Evolutionary conservation across 2,329 filamentous ascomycete genomes (phyloP).

Genomic region (Fusarium stilboides): DNA sequence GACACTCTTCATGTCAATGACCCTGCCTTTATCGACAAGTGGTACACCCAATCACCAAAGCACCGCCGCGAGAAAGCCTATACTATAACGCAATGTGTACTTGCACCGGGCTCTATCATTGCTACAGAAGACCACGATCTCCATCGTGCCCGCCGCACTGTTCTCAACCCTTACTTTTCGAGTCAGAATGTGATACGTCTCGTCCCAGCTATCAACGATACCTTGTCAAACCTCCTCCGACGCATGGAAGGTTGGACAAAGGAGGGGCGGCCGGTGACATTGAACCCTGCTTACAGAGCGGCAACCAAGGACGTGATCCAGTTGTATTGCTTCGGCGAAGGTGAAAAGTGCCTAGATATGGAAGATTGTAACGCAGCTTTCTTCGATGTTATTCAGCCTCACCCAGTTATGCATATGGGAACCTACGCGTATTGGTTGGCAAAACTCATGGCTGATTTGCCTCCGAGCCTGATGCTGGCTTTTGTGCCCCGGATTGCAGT

Average conservation of each 20-base stretch:
- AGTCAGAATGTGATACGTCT: slow-evolving; percentile 35
- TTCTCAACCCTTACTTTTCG: slow-evolving; percentile 48
- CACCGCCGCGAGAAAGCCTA: slow-evolving; percentile 24
- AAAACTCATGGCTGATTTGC: slow-evolving; percentile 35
- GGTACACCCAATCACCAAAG: slow-evolving; percentile 37
- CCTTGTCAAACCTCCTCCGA: slow-evolving; percentile 9
- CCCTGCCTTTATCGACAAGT: slow-evolving; percentile 44
- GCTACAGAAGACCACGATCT: slow-evolving; percentile 46
- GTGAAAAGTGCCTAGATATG: slow-evolving; percentile 49
- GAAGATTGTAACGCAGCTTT: slow-evolving; percentile 50
- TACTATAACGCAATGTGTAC: slow-evolving; percentile 22
- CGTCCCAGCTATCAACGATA: slow-evolving; percentile 29
- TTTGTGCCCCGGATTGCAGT: slow-evolving; percentile 31
- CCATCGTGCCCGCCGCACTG: slow-evolving; percentile 40
- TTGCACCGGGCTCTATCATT: slow-evolving; percentile 23
- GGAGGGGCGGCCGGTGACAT: background rate
- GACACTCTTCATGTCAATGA: slow-evolving; percentile 50
- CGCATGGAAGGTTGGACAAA: slow-evolving; percentile 30
- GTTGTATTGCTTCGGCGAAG: slow-evolving; percentile 41
- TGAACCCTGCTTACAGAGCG: slow-evolving; percentile 27
- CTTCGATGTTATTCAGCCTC: slow-evolving; percentile 43
- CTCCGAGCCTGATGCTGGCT: slow-evolving; percentile 39
- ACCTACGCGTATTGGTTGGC: slow-evolving; percentile 46
- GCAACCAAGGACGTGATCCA: slow-evolving; percentile 44
- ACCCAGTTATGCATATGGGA: slow-evolving; percentile 37